Evolutionary conservation across 371 early-diverging fungal genomes (phyloP).

Genomic region (Gilbertella persicaria): DNA sequence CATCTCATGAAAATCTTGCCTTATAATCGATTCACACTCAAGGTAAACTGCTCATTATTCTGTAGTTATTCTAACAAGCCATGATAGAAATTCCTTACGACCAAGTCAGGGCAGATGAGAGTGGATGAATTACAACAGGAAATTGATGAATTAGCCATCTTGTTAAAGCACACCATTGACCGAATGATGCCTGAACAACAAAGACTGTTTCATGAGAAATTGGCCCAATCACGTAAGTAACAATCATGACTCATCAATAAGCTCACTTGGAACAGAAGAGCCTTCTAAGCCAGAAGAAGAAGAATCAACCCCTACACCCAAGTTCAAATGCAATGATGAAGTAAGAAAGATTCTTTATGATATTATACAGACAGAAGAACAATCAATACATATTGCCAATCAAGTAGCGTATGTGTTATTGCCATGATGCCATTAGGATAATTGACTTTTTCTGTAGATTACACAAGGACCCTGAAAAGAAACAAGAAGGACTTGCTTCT

Average conservation of each 20-base stretch:
- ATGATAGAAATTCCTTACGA: slow-evolving; percentile 43
- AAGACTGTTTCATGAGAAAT: slow-evolving; percentile 24
- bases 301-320: slow-evolving; percentile 5
- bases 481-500: slow-evolving; percentile 6
- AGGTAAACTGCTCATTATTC: slow-evolving; percentile 25
- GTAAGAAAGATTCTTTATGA: slow-evolving; percentile 34
- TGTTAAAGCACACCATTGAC: slow-evolving; percentile 35
- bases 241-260: neutral
- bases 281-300: slow-evolving; percentile 5
- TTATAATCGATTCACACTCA: slow-evolving; percentile 53
- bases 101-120: slow-evolving; percentile 40
- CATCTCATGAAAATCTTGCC: slow-evolving; percentile 56
- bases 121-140: slow-evolving; percentile 42
- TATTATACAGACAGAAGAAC: slow-evolving; percentile 39
- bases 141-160: slow-evolving; percentile 30
- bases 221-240: slow-evolving; percentile 26
- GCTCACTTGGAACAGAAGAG: neutral
- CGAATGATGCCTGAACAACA: slow-evolving; percentile 43
- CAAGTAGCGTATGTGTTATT: slow-evolving; percentile 37
- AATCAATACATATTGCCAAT: slow-evolving; percentile 27
- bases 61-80: neutral
- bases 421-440: too few species aligned
- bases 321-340: slow-evolving; percentile 41
- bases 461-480: slow-evolving; percentile 16
- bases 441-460: neutral